A percentile compares a stretch with the other conserved stretches of the same genome.
phyloP scores from a whole-genome alignment of 202 grass and related monocot genomes.

The Eragrostis tef region DNA sequence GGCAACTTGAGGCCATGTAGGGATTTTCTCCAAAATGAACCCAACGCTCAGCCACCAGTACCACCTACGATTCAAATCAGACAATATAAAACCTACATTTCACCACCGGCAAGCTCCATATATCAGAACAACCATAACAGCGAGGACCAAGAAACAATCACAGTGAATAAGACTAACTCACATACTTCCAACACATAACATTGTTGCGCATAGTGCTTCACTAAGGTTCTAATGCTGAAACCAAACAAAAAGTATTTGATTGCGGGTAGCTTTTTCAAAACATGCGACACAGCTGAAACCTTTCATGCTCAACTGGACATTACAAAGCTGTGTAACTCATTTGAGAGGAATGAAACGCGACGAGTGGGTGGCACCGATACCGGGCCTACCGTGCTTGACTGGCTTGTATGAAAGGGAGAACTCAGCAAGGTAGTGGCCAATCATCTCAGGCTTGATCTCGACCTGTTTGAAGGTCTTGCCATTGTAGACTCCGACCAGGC shows the following conservation, averaged over 20 bases:
- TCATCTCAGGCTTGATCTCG: conserved; percentile 99
- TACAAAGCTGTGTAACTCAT: conserved; percentile 45
- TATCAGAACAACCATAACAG: background rate
- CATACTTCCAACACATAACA: conserved; percentile 22
- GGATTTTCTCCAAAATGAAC: too few species aligned
- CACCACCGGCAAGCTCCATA: too few species aligned
- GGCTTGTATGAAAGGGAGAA: conserved; percentile 98
- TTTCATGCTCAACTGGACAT: background rate
- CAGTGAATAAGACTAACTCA: background rate
- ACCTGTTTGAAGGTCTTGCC: conserved; percentile 94
- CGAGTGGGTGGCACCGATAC: conserved; percentile 95
- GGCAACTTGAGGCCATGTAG: too few species aligned
- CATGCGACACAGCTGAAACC: background rate
- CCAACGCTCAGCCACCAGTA: too few species aligned
- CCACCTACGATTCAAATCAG: too few species aligned
- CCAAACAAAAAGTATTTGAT: conserved; percentile 14
- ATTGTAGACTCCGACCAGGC: conserved; percentile 81
- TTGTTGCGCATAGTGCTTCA: background rate
- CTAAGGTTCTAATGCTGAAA: conserved; percentile 23
- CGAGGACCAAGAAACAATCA: background rate
- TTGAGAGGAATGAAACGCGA: conserved; percentile 97
- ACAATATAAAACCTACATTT: background rate
- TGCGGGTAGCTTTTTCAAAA: conserved; percentile 17
- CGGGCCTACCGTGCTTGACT: conserved; percentile 94
- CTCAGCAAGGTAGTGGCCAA: conserved; percentile 93